These are phyloP conservation scores for Chalara sp. DNA, from an alignment of 2,329 filamentous ascomycete genomes.

Conservation along the genomic window DNA sequence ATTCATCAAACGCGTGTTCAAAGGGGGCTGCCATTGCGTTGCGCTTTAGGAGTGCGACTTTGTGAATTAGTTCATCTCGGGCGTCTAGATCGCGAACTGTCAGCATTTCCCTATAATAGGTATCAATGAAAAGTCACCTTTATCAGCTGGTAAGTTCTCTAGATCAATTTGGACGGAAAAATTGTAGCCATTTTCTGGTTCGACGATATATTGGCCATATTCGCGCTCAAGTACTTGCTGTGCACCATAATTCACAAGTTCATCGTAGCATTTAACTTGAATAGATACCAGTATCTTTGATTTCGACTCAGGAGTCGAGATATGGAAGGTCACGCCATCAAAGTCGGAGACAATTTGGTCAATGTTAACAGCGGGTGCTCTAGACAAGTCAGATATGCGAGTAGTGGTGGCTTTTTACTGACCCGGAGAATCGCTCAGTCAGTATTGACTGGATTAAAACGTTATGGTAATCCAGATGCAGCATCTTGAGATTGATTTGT, in stretches of 20 bases:
- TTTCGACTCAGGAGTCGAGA: slow-evolving; percentile 92
- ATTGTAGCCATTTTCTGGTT: slow-evolving; percentile 86
- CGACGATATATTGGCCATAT: slow-evolving; percentile 86
- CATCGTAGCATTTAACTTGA: slow-evolving; percentile 88
- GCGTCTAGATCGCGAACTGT: slow-evolving; percentile 46
- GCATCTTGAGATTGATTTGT: slow-evolving; percentile 46
- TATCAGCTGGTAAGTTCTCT: slow-evolving; percentile 74
- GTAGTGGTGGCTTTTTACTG: slow-evolving; percentile 2
- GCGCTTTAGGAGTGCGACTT: slow-evolving; percentile 88
- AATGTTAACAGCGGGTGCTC: slow-evolving; percentile 78
- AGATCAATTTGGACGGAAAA: slow-evolving; percentile 91
- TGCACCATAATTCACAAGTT: slow-evolving; percentile 89
- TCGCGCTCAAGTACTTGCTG: slow-evolving; percentile 87
- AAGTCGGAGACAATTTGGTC: slow-evolving; percentile 99
- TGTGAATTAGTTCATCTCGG: slow-evolving; percentile 77
- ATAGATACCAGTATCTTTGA: slow-evolving; percentile 92
- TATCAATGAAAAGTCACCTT: slow-evolving; percentile 43
- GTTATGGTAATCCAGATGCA: slow-evolving; percentile 98
- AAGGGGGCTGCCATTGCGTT: slow-evolving; percentile 99
- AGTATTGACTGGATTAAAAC: slow-evolving; percentile 94
- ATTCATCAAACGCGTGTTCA: slow-evolving; percentile 92
- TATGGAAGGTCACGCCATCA: slow-evolving; percentile 96
- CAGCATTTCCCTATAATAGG: slow-evolving; percentile 4
- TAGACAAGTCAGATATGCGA: slow-evolving; percentile 32
- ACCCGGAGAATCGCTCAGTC: slow-evolving; percentile 71